Conservation (phyloP, 2,329 filamentous ascomycete genomes). For the Ceratocystis variospora region DNA sequence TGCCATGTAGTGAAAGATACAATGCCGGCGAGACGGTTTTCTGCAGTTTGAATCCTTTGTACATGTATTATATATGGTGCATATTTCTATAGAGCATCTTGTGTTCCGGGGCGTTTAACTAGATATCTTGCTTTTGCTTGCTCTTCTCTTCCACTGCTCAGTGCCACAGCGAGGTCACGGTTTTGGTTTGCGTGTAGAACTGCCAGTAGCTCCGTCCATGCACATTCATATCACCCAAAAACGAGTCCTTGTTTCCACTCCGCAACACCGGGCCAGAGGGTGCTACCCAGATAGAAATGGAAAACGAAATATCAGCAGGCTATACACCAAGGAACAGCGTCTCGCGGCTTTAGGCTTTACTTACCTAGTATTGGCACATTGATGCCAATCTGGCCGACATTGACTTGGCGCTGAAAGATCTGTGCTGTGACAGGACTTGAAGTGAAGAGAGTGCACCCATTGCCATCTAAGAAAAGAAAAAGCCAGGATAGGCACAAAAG, state of each 20-base stretch:
- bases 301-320: not conserved
- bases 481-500: not conserved
- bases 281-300: constrained; percentile 14
- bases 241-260: constrained; percentile 24
- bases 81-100: not conserved
- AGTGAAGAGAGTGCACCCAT: constrained; percentile 23
- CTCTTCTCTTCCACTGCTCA: not conserved
- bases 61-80: not conserved
- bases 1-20: too few relatives aligned
- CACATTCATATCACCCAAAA: constrained; percentile 22
- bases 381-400: constrained; percentile 23
- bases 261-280: constrained; percentile 20
- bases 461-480: constrained; percentile 20
- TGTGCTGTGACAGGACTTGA: constrained; percentile 19
- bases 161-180: constrained; percentile 26
- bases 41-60: too few relatives aligned
- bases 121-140: not conserved
- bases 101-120: too few relatives aligned
- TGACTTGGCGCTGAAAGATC: constrained; percentile 21
- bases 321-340: not conserved
- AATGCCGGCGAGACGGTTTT: too few relatives aligned
- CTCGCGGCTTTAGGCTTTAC: not conserved
- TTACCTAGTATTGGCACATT: constrained; percentile 22
- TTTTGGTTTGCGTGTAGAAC: constrained; percentile 23
- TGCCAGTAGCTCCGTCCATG: constrained; percentile 20